These are phyloP conservation scores for Cercospora zeina DNA, from an alignment of 2,329 filamentous ascomycete genomes.

Conservation along the genomic window DNA sequence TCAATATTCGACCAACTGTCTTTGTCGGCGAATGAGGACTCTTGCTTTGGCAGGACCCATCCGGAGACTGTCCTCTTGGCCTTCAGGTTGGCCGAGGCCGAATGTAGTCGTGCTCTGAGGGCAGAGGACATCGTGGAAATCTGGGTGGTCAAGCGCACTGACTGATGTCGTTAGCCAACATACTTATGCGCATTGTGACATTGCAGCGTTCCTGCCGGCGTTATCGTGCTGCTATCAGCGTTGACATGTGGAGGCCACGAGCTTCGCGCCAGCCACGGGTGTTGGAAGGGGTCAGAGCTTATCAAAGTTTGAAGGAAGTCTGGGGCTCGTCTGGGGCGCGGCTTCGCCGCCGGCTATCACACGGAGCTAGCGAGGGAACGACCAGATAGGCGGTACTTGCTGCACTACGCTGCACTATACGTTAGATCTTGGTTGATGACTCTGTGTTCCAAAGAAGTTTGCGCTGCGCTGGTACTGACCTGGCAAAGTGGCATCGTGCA, in stretches of 20 bases:
- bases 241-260: constrained; percentile 19
- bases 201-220: constrained; percentile 5
- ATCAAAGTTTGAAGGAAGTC: constrained; percentile 20
- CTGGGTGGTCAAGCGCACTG: neutral
- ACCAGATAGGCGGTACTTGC: neutral
- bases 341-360: constrained; percentile 1
- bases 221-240: constrained; percentile 7
- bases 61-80: constrained; percentile 42
- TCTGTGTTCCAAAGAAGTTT: neutral
- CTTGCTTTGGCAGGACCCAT: constrained; percentile 47
- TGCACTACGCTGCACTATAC: neutral
- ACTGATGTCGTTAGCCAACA: neutral
- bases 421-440: neutral
- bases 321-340: neutral
- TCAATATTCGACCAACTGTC: constrained; percentile 50
- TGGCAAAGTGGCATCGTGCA: neutral
- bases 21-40: constrained; percentile 45
- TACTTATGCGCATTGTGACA: constrained; percentile 15
- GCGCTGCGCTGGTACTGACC: neutral
- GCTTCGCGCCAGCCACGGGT: constrained; percentile 6
- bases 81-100: constrained; percentile 40
- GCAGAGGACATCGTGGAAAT: constrained; percentile 24
- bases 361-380: neutral
- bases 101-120: constrained; percentile 35
- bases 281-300: constrained; percentile 9